phyloP scores from a whole-genome alignment of 129 eudicot genomes.

The Helianthus tuberosus region DNA sequence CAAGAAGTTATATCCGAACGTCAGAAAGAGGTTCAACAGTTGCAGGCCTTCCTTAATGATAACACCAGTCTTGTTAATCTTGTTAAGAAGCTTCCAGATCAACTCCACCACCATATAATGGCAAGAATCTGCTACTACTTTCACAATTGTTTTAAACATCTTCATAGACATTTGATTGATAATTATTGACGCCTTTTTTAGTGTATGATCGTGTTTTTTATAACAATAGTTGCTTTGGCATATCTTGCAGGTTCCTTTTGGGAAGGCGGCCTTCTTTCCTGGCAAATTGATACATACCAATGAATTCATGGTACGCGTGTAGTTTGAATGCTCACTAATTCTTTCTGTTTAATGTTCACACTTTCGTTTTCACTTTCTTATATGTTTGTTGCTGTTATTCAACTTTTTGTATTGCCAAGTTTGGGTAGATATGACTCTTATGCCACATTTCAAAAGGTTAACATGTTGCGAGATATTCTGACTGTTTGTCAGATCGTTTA shows the following conservation, averaged over 20 bases:
- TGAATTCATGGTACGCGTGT: constrained; percentile 66
- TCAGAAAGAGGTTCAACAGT: constrained; percentile 49
- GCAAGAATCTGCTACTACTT: constrained; percentile 17
- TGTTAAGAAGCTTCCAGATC: constrained; percentile 75
- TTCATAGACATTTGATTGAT: background rate
- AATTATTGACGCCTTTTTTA: background rate
- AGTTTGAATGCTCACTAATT: background rate
- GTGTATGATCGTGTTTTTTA: background rate
- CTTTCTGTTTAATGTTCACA: background rate
- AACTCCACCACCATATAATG: constrained; percentile 84
- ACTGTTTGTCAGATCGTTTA: background rate
- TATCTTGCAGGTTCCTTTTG: constrained; percentile 80
- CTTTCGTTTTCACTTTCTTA: background rate
- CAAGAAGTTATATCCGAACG: constrained; percentile 50
- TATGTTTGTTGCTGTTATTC: background rate
- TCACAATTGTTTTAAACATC: background rate
- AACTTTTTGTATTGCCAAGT: background rate
- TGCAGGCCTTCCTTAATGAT: constrained; percentile 55
- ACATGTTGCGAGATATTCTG: background rate
- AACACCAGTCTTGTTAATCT: constrained; percentile 58
- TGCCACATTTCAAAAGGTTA: background rate
- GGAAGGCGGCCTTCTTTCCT: constrained; percentile 89
- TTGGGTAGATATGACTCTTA: background rate
- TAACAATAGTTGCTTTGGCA: constrained; percentile 3
- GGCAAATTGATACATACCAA: constrained; percentile 88